Evolutionary conservation across 139 green algal species (phyloP), one percentile per base, ranked within the genome.

Genomic region (Picochlorum sp.): DNA sequence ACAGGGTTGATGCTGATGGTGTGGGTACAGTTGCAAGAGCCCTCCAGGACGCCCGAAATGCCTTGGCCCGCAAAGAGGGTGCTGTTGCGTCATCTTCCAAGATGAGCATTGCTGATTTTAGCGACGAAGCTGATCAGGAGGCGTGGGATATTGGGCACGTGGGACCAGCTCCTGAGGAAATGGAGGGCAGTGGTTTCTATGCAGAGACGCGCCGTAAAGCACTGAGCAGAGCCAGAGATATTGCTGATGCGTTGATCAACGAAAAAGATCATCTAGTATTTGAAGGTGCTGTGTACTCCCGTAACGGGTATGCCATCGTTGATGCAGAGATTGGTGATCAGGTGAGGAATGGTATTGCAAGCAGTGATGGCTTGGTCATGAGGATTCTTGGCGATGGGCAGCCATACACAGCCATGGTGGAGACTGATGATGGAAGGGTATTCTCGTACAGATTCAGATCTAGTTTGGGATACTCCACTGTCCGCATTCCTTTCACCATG

Each of bases 351-450:
- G n/a, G 14, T 2, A 78, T 89, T n/a, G 65, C 54, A 11, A 66
- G 49, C 31, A 78, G 71, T 4, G 92, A 98, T 79, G 90, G 81
- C 4, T 44, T 98, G 13, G 64, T 92, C 5, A 30, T 97, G 59
- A 78, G 86, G 5, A 49, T 92, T 8, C 67, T 69, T 16, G 80
- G 84, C 15, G 93, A 98, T 60, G 89, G 79, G n/a, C 81, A 96
- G 56, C 23, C 60, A 0, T 98, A 97, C 82, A 72, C 70, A 16
- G 14, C n/a, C 1, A 60, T 84, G 15, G 65, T 89, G 50, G 69
- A 97, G 49, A 69, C 67, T 26, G 81, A 77, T 49, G 63, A 69
- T 5, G 44, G 44, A 26, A 69, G 34, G 20, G 45, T n/a, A 15
- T 95, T 90, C 60, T 60, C 30, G 21, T 69, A 76, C 4, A 79